Evolutionary conservation across 2,329 filamentous ascomycete genomes (phyloP).

Genomic region (Fusarium duplospermum): DNA sequence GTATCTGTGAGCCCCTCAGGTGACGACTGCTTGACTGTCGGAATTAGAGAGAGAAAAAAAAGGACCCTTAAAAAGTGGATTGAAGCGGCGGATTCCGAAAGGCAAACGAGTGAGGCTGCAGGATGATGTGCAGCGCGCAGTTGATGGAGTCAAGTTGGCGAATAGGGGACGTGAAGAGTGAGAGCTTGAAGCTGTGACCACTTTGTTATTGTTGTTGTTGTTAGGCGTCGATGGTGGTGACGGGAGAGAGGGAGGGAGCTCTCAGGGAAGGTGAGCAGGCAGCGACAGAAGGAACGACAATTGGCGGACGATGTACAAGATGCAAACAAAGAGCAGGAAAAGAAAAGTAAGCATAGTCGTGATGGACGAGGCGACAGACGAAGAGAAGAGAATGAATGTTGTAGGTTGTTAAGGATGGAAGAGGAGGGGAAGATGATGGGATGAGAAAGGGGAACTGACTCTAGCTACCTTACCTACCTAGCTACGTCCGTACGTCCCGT

Average conservation of each 20-base stretch:
- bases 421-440: not conserved
- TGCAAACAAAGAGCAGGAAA: constrained; percentile 30
- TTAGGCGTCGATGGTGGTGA: not conserved
- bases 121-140: constrained; percentile 10
- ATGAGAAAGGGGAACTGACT: constrained; percentile 25
- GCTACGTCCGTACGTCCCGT: not conserved
- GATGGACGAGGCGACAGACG: not conserved
- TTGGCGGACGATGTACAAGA: constrained; percentile 32
- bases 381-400: not conserved
- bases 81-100: not conserved
- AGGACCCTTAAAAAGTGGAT: constrained; percentile 18
- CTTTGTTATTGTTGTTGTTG: not conserved
- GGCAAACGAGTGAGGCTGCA: constrained; percentile 2
- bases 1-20: not conserved
- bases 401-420: constrained; percentile 23
- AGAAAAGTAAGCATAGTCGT: constrained; percentile 39
- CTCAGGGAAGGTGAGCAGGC: constrained; percentile 28
- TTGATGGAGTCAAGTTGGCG: not conserved
- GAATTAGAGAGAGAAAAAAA: constrained; percentile 19
- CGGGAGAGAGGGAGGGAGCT: not conserved
- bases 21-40: constrained; percentile 16
- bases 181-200: constrained; percentile 19
- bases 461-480: not conserved
- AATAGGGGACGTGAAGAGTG: constrained; percentile 13
- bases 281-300: constrained; percentile 32